Evolutionary conservation across 2,329 filamentous ascomycete genomes (phyloP).

Genomic region (Botrytis deweyae): DNA sequence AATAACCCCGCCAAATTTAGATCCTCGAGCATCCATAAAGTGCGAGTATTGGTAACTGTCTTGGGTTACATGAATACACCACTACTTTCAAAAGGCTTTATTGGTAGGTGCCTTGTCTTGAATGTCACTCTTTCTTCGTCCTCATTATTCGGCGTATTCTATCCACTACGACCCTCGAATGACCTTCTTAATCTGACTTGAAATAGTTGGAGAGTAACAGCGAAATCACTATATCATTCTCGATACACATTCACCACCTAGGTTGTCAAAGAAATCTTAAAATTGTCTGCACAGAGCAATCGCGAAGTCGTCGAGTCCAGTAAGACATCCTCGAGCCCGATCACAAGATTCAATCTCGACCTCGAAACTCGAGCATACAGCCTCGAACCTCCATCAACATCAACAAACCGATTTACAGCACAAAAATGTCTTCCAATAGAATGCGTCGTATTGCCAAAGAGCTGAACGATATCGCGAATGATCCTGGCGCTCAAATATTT

Average conservation of each 20-base stretch:
- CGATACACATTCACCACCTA: neutral
- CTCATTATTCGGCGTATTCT: neutral
- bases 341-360: neutral
- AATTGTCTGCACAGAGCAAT: slow-evolving; percentile 22
- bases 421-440: slow-evolving; percentile 38
- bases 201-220: neutral
- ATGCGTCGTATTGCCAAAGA: slow-evolving; percentile 68
- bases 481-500: slow-evolving; percentile 74
- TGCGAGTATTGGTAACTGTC: neutral
- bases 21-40: neutral
- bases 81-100: neutral
- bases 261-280: neutral
- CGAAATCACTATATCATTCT: neutral
- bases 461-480: slow-evolving; percentile 70
- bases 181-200: neutral
- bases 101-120: slow-evolving; percentile 5
- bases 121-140: neutral
- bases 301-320: neutral
- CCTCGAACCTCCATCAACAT: neutral
- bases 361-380: neutral
- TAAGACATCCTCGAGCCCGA: neutral
- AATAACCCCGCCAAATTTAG: neutral
- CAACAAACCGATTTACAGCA: neutral
- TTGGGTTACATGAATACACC: neutral
- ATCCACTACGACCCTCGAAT: neutral